phyloP scores from a whole-genome alignment of 345 rosid genomes.

The Sonneratia alba region DNA sequence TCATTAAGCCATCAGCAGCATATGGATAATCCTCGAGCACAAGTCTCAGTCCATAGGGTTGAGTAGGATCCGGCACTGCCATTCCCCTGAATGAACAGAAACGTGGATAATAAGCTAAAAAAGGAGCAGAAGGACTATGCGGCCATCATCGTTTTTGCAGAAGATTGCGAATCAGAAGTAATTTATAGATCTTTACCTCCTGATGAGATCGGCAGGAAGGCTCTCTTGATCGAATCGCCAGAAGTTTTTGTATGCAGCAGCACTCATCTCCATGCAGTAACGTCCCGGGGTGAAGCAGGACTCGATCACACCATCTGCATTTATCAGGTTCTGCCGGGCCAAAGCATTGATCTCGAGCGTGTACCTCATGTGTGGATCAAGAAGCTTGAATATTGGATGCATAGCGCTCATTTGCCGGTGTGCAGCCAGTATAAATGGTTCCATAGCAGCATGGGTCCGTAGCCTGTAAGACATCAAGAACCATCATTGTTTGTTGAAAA shows the following conservation, averaged over 20 bases:
- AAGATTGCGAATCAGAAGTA: not conserved
- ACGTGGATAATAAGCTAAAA: not conserved
- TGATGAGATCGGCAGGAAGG: slow-evolving; percentile 89
- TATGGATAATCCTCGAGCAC: slow-evolving; percentile 86
- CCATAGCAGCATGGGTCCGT: slow-evolving; percentile 79
- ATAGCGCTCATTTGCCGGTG: slow-evolving; percentile 89
- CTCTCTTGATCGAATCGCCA: slow-evolving; percentile 93
- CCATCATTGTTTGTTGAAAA: not conserved
- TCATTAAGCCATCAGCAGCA: slow-evolving; percentile 77
- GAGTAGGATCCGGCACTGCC: slow-evolving; percentile 78
- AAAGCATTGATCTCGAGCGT: slow-evolving; percentile 80
- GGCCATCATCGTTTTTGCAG: not conserved
- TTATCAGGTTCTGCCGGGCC: slow-evolving; percentile 71
- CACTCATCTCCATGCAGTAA: slow-evolving; percentile 76
- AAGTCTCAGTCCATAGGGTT: slow-evolving; percentile 81
- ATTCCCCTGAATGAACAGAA: slow-evolving; percentile 52
- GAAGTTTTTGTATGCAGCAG: slow-evolving; percentile 51
- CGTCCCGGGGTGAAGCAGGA: slow-evolving; percentile 89
- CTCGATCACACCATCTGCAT: slow-evolving; percentile 84
- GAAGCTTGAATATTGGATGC: slow-evolving; percentile 86
- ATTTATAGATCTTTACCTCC: slow-evolving; percentile 39
- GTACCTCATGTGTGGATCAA: slow-evolving; percentile 96
- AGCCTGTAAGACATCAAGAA: slow-evolving; percentile 25
- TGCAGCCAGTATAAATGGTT: slow-evolving; percentile 90
- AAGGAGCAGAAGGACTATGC: not conserved